These are phyloP conservation scores for Prosopis cineraria DNA, from an alignment of 306 rosid species.

Conservation along the genomic window DNA sequence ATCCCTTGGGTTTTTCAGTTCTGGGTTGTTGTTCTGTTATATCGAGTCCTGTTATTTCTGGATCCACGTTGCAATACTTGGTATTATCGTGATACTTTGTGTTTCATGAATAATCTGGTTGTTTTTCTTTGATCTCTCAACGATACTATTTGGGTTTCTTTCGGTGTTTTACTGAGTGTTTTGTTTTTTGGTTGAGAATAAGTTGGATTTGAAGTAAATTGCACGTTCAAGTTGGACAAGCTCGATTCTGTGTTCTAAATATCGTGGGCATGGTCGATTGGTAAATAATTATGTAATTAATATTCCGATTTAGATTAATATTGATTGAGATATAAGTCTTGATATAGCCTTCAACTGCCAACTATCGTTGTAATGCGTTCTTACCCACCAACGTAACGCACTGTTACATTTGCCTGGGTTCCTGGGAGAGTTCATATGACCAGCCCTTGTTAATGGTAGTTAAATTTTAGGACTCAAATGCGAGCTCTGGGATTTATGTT, in stretches of 20 bases:
- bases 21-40: neutral
- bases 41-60: conserved; percentile 1
- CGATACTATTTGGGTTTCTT: neutral
- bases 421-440: neutral
- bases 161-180: neutral
- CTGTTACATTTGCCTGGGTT: neutral
- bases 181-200: neutral
- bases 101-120: neutral
- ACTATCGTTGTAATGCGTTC: neutral
- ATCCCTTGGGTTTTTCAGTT: conserved; percentile 29
- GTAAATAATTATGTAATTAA: neutral
- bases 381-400: neutral
- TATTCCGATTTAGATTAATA: conserved; percentile 14
- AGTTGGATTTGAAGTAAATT: neutral
- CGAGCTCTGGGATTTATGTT: conserved; percentile 8
- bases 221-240: neutral
- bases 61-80: conserved; percentile 25
- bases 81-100: neutral
- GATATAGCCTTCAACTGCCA: neutral
- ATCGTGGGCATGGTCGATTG: neutral
- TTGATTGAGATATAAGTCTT: neutral
- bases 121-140: conserved; percentile 1
- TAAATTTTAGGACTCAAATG: neutral
- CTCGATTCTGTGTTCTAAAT: conserved; percentile 3
- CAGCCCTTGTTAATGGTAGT: neutral